Base-by-base conservation (phyloP, 345 rosid species). In the Salix udensis region DNA sequence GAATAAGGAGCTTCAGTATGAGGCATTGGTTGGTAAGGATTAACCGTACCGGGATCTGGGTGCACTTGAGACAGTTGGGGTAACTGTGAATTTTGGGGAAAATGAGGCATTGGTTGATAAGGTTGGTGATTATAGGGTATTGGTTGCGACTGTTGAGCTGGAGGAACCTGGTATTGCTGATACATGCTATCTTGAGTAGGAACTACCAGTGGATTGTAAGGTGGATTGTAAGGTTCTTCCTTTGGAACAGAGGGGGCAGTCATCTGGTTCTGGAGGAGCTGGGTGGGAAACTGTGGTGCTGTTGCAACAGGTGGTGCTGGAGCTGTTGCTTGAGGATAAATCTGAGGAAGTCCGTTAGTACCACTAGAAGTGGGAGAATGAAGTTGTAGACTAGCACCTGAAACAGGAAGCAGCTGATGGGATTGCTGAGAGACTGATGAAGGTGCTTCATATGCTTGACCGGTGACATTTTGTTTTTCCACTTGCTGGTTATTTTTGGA, bases 391-490 rank as follows among this genome's bases (percentile, higher is more conserved):
- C 46, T 18, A 37, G 70, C 70, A 71, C 58, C 67, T 18, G 81
- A 74, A 62, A 72, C 26, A 5, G 78, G 42, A 74, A 39, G 74
- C 55, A 73, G 78, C 69, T 74, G 84, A 55, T 74, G 30, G 60
- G 82, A 44, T 74, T 79, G 85, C 80, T 84, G 88, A 71, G 84
- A 71, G 68, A 65, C 82, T 16, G 76, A 76, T 31, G 86, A 67
- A 1, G 34, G 24, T 62, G 82, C 65, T 78, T 71, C 77, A 64
- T 58, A 44, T 21, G 75, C 73, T 74, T 74, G 82, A 75, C 60
- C 71, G 70, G 83, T 9, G 36, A 67, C 80, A 65, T 68, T 78
- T 75, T 75, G 84, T 64, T 73, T 84, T 77, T 55, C 84, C n/a
- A 50, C 74, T 62, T 67, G 76, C 18, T 36, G 26, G 34, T 76